Evolutionary conservation across 495 filamentous ascomycete genomes (phyloP), one percentile per base, ranked within the genome.

Genomic region (Talaromyces trachyspermus): DNA sequence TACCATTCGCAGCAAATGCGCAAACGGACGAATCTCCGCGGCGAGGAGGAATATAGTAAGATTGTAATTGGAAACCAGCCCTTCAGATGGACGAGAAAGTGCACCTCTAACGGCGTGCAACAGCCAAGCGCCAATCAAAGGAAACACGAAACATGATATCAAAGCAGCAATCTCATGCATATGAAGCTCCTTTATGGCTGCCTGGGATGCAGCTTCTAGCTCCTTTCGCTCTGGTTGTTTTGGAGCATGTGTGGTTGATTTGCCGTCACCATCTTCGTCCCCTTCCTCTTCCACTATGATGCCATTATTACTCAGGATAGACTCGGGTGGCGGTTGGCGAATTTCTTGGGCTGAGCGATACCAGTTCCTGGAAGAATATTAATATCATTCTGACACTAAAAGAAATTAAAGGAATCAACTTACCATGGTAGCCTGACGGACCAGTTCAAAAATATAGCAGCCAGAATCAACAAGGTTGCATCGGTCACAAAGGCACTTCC

Each of bases 41-140:
- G 87, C 89, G 6, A 95, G 75, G 9, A 95, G 69, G 63, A 96
- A 97, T 51, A 97, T 86, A n/a, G 85, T 89, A 42, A 98, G 75
- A 63, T 95, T 95, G 64, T 88, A 92, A 58, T 92, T 84, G 2
- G 88, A 94, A 12, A 96, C 85, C 11, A 95, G 70, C 2, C 88
- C 86, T 61, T 92, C 89, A 0, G 87, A 88, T 0, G 85, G 89
- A 12, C 85, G 76, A 2, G 85, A 89, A 7, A 97, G 78, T 36
- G 86, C 83, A 17, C 68, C 70, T 11, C 90, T 76, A 39, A 94
- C 83, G 1, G 70, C 67, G 58, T 94, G 87, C 3, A 96, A 71
- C 17, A 95, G 70, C 67, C 79, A 89, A 37, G 89, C 84, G 14
- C 85, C 86, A 2, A 89, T 61, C 2, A 86, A 43, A 0, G 92